Base-by-base conservation (phyloP, 805 yeast genomes). In the Clavispora carvajalis region DNA sequence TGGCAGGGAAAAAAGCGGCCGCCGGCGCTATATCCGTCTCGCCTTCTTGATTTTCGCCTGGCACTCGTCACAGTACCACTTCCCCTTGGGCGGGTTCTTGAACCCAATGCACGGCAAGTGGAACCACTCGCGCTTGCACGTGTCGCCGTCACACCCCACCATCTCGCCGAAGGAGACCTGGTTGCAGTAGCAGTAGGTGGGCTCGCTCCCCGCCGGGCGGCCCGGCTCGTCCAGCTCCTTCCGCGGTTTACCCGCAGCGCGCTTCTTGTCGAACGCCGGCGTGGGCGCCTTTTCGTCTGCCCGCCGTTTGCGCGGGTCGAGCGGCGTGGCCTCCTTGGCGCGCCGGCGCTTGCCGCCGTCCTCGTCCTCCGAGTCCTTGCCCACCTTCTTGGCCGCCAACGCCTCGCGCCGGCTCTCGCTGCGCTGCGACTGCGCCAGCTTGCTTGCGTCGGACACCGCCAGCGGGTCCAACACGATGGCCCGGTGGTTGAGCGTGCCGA, bases 101-200 rank as follows among this genome's bases (percentile, higher is more conserved):
- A 89, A 73, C 0, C 96, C 96, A 33, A 87, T 85, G 63, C 98
- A 90, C 13, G 95, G 95, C 51, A 91, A 69, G 67, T 90, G 98
- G 65, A 90, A 90, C 98, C 98, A 90, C 61, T 90, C 98, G 40
- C 88, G 72, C 58, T 81, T 81, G 67, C 98, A 91, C 43, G 82
- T 79, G 25, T 86, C 90, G 10, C 96, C 97, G 57, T 93, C 99
- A 65, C 99, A 93, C 2, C 95, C 99, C 45, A 93, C 97, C 99
- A 93, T 93, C 57, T 93, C 98, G 15, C 99, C 99, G 58, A 85
- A 93, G 4, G 97, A 91, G 0, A 90, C 95, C 59, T 90, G 96
- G 59, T 89, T 87, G 66, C 99, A 93, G 66, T 91, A 90, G 62
- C 99, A 93, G 60, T 91, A 91, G 2, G 89, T 77, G 1, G 95